Evolutionary conservation across 805 yeast species (phyloP), one percentile per base, ranked within the genome.

Genomic region (Candida tammaniensis): DNA sequence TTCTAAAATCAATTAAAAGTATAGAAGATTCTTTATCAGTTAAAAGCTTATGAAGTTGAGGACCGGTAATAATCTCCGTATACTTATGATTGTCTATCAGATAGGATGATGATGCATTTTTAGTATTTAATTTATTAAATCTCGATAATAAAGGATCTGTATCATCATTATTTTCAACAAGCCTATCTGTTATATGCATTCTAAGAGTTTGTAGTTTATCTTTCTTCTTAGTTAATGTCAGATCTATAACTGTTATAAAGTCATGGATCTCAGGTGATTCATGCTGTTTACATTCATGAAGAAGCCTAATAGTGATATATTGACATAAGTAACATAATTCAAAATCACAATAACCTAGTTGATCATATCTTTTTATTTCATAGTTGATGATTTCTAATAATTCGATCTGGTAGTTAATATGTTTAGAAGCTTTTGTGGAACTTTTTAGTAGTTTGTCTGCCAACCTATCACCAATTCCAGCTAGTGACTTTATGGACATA

Each of bases 1-100:
- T 63, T 45, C 97, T 65, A 26, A 79, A 71, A 54, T 91, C 98
- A 5, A 91, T 70, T 8, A 89, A 41, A n/a, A 89, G 62, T 11
- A 49, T 17, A 12, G 24, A 9, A 17, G 17, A 19, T 5, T 47
- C 17, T 6, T 31, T 17, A 14, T 42, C 31, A 10, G 22, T 24
- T 2, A 35, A 15, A 14, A 29, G 25, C 7, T 20, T n/a, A 14
- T 35, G 29, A 11, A 60, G 36, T 30, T 53, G 49, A 5, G 31
- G 31, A 0, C 59, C 48, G 3, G 51, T 41, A 5, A 59, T 43
- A 3, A 40, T 21, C 28, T 52, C 57, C 9, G 38, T 30, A 25
- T 40, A 45, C 22, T 48, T 35, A 10, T 22, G 15, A 43, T 24
- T 22, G 42, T 35, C 35, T 10, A 35, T 19, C 34, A 17, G 31